These are phyloP conservation scores for Ganoderma lucidum DNA, from an alignment of 1,284 basidiomycete species.

Conservation along the genomic window DNA sequence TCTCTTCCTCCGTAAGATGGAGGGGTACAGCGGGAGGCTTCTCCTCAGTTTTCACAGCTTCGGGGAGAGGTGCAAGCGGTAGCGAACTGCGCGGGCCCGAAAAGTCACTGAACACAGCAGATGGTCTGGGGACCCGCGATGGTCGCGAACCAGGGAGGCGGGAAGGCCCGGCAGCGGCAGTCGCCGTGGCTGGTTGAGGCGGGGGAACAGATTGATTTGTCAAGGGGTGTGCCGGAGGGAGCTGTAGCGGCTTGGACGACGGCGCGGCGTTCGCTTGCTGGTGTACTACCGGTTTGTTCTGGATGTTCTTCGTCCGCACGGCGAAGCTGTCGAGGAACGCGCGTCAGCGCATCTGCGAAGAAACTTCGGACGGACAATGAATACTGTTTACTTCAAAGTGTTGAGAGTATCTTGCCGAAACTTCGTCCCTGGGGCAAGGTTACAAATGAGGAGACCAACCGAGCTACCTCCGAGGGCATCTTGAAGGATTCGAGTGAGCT, in stretches of 20 bases:
- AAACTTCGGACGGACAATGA: not conserved
- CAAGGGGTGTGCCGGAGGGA: slow-evolving; percentile 54
- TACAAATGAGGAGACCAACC: slow-evolving; percentile 82
- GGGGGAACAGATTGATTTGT: slow-evolving; percentile 40
- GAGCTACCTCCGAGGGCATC: slow-evolving; percentile 84
- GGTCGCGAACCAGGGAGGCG: slow-evolving; percentile 33
- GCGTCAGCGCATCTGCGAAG: not conserved
- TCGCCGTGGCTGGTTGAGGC: slow-evolving; percentile 6
- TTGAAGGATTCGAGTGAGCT: slow-evolving; percentile 84
- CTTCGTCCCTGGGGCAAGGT: slow-evolving; percentile 80
- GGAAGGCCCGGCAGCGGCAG: slow-evolving; percentile 5
- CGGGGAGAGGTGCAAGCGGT: slow-evolving; percentile 9
- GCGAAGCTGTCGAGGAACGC: slow-evolving; percentile 64
- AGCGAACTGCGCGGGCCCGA: slow-evolving; percentile 29
- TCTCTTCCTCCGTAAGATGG: slow-evolving; percentile 67
- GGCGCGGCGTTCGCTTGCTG: slow-evolving; percentile 62
- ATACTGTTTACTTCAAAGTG: slow-evolving; percentile 72
- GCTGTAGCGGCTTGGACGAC: slow-evolving; percentile 49
- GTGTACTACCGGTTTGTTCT: slow-evolving; percentile 79
- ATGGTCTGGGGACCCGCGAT: slow-evolving; percentile 44
- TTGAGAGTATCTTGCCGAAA: slow-evolving; percentile 86
- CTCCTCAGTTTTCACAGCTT: slow-evolving; percentile 10
- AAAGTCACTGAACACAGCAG: slow-evolving; percentile 25
- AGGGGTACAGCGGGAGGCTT: slow-evolving; percentile 17
- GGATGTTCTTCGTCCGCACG: slow-evolving; percentile 79